phyloP scores from a whole-genome alignment of 2,329 filamentous ascomycete species.

The Fusarium keratoplasticum region DNA sequence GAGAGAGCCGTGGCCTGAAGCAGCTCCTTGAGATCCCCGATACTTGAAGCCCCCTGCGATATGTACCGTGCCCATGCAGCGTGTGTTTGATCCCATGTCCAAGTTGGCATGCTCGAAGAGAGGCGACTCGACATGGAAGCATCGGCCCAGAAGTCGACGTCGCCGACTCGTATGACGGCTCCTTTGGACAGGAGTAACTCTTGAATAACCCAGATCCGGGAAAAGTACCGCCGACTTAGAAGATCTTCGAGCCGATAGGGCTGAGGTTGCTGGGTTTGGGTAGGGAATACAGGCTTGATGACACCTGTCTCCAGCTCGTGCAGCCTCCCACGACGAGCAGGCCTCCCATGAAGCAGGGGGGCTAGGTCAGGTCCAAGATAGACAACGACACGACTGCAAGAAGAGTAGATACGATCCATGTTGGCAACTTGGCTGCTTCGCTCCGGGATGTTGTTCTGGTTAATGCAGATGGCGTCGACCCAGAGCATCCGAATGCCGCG shows the following conservation, averaged over 20 bases:
- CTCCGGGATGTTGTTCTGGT: background rate
- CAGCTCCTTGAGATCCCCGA: background rate
- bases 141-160: background rate
- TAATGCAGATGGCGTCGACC: slow-evolving; percentile 9
- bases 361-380: background rate
- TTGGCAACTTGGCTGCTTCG: background rate
- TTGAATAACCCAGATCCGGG: background rate
- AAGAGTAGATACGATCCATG: background rate
- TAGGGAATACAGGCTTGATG: background rate
- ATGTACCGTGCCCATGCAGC: background rate
- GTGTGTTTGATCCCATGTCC: background rate
- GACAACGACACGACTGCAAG: background rate
- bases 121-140: background rate
- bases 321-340: background rate
- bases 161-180: background rate
- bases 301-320: background rate
- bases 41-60: background rate
- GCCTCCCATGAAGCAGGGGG: background rate
- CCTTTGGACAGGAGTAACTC: background rate
- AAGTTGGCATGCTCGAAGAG: background rate
- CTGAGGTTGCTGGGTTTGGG: background rate
- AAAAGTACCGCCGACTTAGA: background rate
- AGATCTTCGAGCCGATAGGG: background rate
- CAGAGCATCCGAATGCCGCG: background rate
- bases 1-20: background rate